phyloP scores from a whole-genome alignment of 805 yeast species.

The Nakazawaea ernobii region DNA sequence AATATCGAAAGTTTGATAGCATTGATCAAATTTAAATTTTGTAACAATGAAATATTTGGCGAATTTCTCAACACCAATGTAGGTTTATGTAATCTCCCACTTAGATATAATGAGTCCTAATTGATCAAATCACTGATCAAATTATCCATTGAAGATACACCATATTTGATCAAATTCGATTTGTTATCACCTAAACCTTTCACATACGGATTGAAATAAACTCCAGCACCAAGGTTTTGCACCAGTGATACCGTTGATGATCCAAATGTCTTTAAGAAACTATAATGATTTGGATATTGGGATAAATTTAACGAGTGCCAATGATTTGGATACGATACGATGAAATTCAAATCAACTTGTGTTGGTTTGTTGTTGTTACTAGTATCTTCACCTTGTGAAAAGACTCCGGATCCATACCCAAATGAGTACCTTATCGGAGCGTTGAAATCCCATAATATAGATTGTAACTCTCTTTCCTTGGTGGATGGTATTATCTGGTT shows the following conservation, averaged over 20 bases:
- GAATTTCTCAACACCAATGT: slow-evolving; percentile 70
- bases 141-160: slow-evolving; percentile 64
- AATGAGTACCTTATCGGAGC: slow-evolving; percentile 77
- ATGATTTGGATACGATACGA: slow-evolving; percentile 64
- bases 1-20: slow-evolving; percentile 70
- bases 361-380: slow-evolving; percentile 24
- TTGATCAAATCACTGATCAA: slow-evolving; percentile 65
- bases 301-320: slow-evolving; percentile 75
- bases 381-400: slow-evolving; percentile 62
- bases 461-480: slow-evolving; percentile 37
- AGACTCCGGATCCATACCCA: slow-evolving; percentile 95
- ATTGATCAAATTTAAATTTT: slow-evolving; percentile 70
- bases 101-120: slow-evolving; percentile 83
- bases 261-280: slow-evolving; percentile 58
- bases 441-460: slow-evolving; percentile 50
- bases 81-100: slow-evolving; percentile 94
- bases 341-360: slow-evolving; percentile 82
- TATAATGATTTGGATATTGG: slow-evolving; percentile 72
- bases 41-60: slow-evolving; percentile 55
- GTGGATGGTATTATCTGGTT: slow-evolving; percentile 52
- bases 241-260: slow-evolving; percentile 48
- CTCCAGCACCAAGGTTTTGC: slow-evolving; percentile 78
- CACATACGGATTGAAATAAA: slow-evolving; percentile 90
- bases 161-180: slow-evolving; percentile 63
- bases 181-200: slow-evolving; percentile 41